Evolutionary conservation across 139 green algal genomes (phyloP), one percentile per base, ranked within the genome.

Genomic region (Penium margaritaceum): DNA sequence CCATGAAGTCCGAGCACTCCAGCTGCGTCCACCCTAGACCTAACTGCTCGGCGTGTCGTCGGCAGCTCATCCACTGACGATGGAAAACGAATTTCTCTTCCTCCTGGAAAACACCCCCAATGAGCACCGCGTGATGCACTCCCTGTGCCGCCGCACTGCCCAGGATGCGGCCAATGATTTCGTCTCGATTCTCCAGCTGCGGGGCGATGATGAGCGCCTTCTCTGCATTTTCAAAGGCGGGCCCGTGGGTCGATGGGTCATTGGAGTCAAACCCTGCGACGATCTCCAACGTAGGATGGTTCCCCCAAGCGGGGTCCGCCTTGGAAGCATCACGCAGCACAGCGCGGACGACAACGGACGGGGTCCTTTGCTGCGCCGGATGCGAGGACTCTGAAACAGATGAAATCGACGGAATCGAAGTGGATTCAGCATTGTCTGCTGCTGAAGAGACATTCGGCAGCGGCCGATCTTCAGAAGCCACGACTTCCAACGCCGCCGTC

Each of bases 1-100:
- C 64, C 64, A 72, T 72, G 7, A 72, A 72, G 7, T 72, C 64
- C 27, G 41, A 63, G 38, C 64, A 72, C 38, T 72, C 64, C 12
- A 72, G 30, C 38, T 72, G 64, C 5, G 64, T 72, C 64, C 64
- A 72, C 15, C 3, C 12, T 12, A 72, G 19, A 34, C 64, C 64
- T 62, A 72, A 33, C 29, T 5, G 4, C 51, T 60, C 5, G 24
- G 64, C 64, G 17, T 63, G 64, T 12, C 64, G 36, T 5, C 64
- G 24, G 24, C 41, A 34, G 9, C 5, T n/a, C 64, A 72, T 72
- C 64, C 64, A 72, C 36, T 72, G 64, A 4, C 38, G 4, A 36
- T 72, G 64, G 51, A 72, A 72, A 3, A 62, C 7, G 7, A 72
- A 72, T 3, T 24, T 17, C 7, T 72, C 64, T 35, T 72, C 64